Base-by-base conservation (phyloP, 1,284 basidiomycete genomes). In the Phylloboletellus chloephorus region DNA sequence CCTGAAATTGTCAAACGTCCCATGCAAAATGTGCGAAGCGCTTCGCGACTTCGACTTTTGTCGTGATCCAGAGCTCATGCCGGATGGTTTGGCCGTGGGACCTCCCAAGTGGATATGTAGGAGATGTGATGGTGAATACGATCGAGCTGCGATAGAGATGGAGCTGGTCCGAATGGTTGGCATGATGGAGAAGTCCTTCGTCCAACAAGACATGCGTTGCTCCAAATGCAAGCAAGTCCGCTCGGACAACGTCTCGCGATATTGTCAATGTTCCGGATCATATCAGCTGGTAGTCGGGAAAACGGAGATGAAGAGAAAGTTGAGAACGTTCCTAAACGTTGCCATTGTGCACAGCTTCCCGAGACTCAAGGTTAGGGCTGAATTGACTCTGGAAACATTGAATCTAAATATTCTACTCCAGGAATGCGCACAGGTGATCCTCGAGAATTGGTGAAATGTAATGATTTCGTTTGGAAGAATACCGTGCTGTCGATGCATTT, bases 21-120 rank as follows among this genome's bases (percentile, higher is more conserved):
- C 94, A 19, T 98, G 96, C 63, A 79, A 77, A 39, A 80, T 86
- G 56, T 99, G 96, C 67, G 94, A 94, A 63, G 72, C 76, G 16
- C 77, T 95, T 46, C 80, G 89, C 13, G 91, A 94, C 61, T 88
- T 98, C 51, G 95, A 98, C 61, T 85, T 98, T 51, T 96, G 93
- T 60, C 79, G 94, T n/a, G 94, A 97, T 62, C 74, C 82, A 5
- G 89, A 93, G 48, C 74, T 96, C 30, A 69, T 92, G 37, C 84
- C 88, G 0, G 69, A 71, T 50, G 59, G 72, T 22, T 63, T 68
- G 26, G 68, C 72, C 16, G 60, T 71, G 7, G 66, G 57, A 17
- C 49, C 66, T 16, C 68, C 73, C 8, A 76, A 77, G 57, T 88
- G 87, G 86, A 56, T 66, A 12, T 88, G 82, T 54, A 63, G 60